phyloP scores from a whole-genome alignment of 208 protist species.

The Crithidia sp. region DNA sequence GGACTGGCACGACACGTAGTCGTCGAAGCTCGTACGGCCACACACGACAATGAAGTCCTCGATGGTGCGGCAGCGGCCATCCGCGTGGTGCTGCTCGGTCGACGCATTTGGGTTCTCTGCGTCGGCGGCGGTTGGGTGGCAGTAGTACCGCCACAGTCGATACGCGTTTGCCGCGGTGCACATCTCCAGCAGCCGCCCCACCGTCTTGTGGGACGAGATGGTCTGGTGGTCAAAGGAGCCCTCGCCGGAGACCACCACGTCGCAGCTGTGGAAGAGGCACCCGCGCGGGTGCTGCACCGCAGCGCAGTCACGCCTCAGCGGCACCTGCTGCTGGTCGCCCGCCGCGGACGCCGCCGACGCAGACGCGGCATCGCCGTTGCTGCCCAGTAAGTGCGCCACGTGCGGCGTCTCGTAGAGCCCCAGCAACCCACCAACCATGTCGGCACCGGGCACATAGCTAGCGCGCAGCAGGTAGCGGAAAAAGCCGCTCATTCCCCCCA shows the following conservation, averaged over 20 bases:
- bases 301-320: background rate
- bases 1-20: conserved; percentile 21
- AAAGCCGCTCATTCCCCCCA: conserved; percentile 84
- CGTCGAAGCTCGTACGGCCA: conserved; percentile 40
- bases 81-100: background rate
- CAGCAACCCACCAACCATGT: conserved; percentile 61
- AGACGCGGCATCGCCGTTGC: background rate
- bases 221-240: conserved; percentile 84
- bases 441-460: conserved; percentile 54
- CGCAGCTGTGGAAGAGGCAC: conserved; percentile 35
- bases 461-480: conserved; percentile 65
- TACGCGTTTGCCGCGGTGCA: conserved; percentile 62
- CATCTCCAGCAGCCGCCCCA: conserved; percentile 76
- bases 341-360: background rate
- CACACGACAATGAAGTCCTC: conserved; percentile 42
- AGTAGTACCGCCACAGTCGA: conserved; percentile 25
- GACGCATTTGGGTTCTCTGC: background rate
- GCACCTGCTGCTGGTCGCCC: background rate
- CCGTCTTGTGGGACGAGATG: conserved; percentile 69
- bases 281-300: conserved; percentile 21
- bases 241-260: conserved; percentile 69
- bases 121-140: background rate
- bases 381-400: conserved; percentile 12
- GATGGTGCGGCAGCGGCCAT: conserved; percentile 13
- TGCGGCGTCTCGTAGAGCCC: conserved; percentile 28